Conservation (phyloP, 1,139 yeast genomes). For the Kazachstania sp. region DNA sequence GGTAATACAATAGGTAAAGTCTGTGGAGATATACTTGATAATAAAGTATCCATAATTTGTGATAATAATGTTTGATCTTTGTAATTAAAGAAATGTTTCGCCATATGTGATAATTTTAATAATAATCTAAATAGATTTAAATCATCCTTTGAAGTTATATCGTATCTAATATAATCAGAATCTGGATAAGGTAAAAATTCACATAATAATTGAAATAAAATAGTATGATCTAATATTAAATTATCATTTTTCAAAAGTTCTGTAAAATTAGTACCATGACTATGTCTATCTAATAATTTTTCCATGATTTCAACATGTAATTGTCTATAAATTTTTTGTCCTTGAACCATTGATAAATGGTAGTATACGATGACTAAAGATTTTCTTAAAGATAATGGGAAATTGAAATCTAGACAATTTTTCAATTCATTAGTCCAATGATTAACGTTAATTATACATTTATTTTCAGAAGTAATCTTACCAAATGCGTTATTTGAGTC, state of each 20-base stretch:
- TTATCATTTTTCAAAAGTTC: slow-evolving; percentile 32
- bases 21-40: slow-evolving; percentile 42
- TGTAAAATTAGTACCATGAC: slow-evolving; percentile 39
- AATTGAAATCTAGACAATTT: slow-evolving; percentile 62
- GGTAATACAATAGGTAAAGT: slow-evolving; percentile 52
- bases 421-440: slow-evolving; percentile 87
- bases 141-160: slow-evolving; percentile 29
- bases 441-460: slow-evolving; percentile 65
- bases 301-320: slow-evolving; percentile 61
- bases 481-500: slow-evolving; percentile 44
- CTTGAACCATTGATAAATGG: slow-evolving; percentile 66
- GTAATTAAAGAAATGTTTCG: slow-evolving; percentile 35
- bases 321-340: slow-evolving; percentile 57
- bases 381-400: slow-evolving; percentile 61
- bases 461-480: slow-evolving; percentile 54
- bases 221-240: slow-evolving; percentile 44
- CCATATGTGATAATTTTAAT: slow-evolving; percentile 33
- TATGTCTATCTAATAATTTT: slow-evolving; percentile 35
- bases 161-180: slow-evolving; percentile 33
- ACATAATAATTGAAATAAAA: slow-evolving; percentile 38
- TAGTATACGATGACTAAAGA: slow-evolving; percentile 64
- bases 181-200: slow-evolving; percentile 44
- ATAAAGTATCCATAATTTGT: slow-evolving; percentile 30
- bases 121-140: slow-evolving; percentile 32
- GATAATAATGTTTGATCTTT: slow-evolving; percentile 27